Base-by-base conservation (phyloP, 805 yeast genomes). In the Wickerhamiella hasegawae region DNA sequence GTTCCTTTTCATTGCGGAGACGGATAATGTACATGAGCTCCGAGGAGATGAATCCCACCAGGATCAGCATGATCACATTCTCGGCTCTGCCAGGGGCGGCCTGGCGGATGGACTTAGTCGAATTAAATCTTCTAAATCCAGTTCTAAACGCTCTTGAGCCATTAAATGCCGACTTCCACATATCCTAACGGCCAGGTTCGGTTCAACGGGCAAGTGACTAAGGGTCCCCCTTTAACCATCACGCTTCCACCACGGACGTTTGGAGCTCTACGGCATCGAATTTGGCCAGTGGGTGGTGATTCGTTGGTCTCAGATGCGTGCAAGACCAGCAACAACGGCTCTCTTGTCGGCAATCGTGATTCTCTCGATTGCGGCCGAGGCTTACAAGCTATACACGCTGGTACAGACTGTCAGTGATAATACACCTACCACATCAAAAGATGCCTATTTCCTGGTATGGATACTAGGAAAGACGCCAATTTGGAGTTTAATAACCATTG, bases 11-110 rank as follows among this genome's bases (percentile, higher is more conserved):
- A 26, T 63, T 58, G 35, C 65, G 60, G 21, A 58, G 52, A 26
- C 61, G 59, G 35, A 63, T 63, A 16, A 68, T 60, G 45, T 65
- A 62, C 41, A 65, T 59, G 6, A 69, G 53, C 44, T 66, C 60
- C 1, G 71, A 63, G 1, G 70, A 64, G 28, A 66, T 62, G 10
- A 66, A 44, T 4, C 69, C 56, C 2, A 66, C 51, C 18, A 66
- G 58, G 9, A 65, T 33, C 4, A 61, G 49, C 12, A 69, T 61
- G 28, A 31, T 23, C 4, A 38, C 26, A 27, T 34, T 40, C 16
- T 26, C 28, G 15, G 8, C 16, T 9, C 24, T 8, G 24, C 24
- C 11, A 11, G 24, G 24, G n/a, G n/a, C n/a, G n/a, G n/a, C n/a
- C n/a, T n/a, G n/a, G n/a, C n/a, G n/a, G n/a, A n/a, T n/a, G n/a